Evolutionary conservation across 805 yeast species (phyloP), one percentile per base, ranked within the genome.

Genomic region (Candida pseudofarinosa): DNA sequence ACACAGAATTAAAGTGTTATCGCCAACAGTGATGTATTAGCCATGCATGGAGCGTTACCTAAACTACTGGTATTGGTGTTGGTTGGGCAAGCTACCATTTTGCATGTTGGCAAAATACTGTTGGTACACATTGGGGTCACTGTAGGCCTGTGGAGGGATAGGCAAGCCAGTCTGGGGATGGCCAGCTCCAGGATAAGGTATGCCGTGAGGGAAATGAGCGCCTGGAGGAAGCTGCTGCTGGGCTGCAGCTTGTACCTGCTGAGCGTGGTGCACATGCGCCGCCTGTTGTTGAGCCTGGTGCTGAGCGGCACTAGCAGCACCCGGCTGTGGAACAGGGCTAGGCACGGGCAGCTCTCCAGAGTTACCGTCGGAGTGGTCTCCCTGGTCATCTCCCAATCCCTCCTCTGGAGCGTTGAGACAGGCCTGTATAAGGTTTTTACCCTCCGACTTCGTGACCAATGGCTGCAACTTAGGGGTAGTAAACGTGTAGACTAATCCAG

Each of bases 381-480:
- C 74, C 46, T 79, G 85, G 38, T 82, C 88, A 39, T 80, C 85
- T 30, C 79, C 82, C 52, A 77, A 69, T 8, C 81, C 80, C 49
- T 85, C 91, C 58, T 88, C 96, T n/a, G 97, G 96, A 6, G 98
- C 98, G 64, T 91, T 89, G 59, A 91, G 74, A 63, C 99, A 93
- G 12, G 97, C 95, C 71, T 93, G 97, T 58, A 91, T 91, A 58
- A 91, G 78, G 66, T 90, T 90, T 66, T 93, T 90, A 53, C 99
- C 99, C 70, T 93, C 99, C 40, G 95, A 85, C 67, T 91, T 90
- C 34, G 98, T 93, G 41, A 93, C 99, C 55, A 93, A 78, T 6
- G 99, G 99, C 69, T 93, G 98, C 60, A 93, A 81, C 68, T 93
- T 93, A 45, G 99, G 99, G n/a, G 99, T 93, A 44, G 98, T 91